phyloP scores from a whole-genome alignment of 305 asterid species.

The Fraxinus sp. region DNA sequence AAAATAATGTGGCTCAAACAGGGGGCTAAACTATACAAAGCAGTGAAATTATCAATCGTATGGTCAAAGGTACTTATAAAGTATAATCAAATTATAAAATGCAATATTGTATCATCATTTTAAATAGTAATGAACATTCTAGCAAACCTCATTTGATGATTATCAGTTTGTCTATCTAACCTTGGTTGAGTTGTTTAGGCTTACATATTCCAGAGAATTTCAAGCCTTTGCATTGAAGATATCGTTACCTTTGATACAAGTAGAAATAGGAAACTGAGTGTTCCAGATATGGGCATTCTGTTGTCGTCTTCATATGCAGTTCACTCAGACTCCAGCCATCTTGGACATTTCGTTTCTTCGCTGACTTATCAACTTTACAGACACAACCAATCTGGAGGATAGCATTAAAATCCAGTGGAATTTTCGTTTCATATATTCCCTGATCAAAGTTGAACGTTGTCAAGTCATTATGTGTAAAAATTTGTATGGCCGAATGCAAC shows the following conservation, averaged over 20 bases:
- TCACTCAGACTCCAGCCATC: conserved; percentile 89
- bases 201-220: not conserved
- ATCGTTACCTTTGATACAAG: conserved; percentile 82
- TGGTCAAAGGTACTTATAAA: not conserved
- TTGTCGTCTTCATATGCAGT: conserved; percentile 96
- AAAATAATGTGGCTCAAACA: too few relatives aligned
- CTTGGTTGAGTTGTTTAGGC: conserved; percentile 2
- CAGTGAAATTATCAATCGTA: not conserved
- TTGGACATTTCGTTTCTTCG: conserved; percentile 62
- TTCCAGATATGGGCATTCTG: conserved; percentile 93
- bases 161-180: conserved; percentile 8
- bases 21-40: not conserved
- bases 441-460: conserved; percentile 37
- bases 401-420: conserved; percentile 74
- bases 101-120: not conserved
- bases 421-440: conserved; percentile 96
- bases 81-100: not conserved
- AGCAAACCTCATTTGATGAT: conserved; percentile 6
- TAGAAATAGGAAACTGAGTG: conserved; percentile 75
- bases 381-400: conserved; percentile 91
- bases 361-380: conserved; percentile 89
- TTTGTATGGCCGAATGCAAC: conserved; percentile 9
- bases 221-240: not conserved
- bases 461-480: conserved; percentile 20
- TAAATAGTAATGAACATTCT: not conserved